Evolutionary conservation across 805 yeast species (phyloP).

Genomic region (Phaffomyces thermotolerans): DNA sequence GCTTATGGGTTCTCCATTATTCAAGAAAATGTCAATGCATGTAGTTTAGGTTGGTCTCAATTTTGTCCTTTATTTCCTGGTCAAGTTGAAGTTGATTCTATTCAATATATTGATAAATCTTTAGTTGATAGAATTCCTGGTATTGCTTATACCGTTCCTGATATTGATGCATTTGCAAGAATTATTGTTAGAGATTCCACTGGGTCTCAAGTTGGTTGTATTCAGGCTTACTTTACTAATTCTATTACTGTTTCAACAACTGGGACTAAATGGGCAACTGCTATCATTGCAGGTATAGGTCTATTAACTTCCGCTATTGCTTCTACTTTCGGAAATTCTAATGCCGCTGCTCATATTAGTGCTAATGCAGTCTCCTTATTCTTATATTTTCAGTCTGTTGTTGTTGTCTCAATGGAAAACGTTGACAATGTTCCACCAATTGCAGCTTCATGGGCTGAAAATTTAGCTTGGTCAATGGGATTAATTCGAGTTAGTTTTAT

Average conservation of each 20-base stretch:
- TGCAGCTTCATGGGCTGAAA: slow-evolving; percentile 97
- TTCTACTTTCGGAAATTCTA: slow-evolving; percentile 81
- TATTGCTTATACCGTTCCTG: slow-evolving; percentile 86
- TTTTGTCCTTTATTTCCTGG: slow-evolving; percentile 89
- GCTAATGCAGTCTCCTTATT: slow-evolving; percentile 89
- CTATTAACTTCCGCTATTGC: slow-evolving; percentile 80
- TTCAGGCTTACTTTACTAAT: slow-evolving; percentile 76
- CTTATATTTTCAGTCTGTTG: slow-evolving; percentile 88
- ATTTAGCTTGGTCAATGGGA: slow-evolving; percentile 95
- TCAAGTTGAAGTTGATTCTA: slow-evolving; percentile 63
- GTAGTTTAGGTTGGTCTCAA: slow-evolving; percentile 66
- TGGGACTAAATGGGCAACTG: slow-evolving; percentile 93
- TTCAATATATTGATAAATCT: slow-evolving; percentile 45
- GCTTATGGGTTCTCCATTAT: slow-evolving; percentile 83
- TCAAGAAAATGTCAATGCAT: slow-evolving; percentile 49
- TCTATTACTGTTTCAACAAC: slow-evolving; percentile 95
- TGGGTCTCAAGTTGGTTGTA: slow-evolving; percentile 80
- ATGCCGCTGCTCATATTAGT: slow-evolving; percentile 96
- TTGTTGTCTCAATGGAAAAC: slow-evolving; percentile 92
- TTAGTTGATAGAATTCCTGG: slow-evolving; percentile 65
- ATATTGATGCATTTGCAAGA: slow-evolving; percentile 74
- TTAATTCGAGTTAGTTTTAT: slow-evolving; percentile 69
- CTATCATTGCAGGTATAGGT: slow-evolving; percentile 84
- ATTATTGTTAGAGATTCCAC: slow-evolving; percentile 58
- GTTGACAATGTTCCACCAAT: slow-evolving; percentile 90